Base-by-base conservation (phyloP, 176 grass and related monocot genomes). In the Triticum timopheevii region DNA sequence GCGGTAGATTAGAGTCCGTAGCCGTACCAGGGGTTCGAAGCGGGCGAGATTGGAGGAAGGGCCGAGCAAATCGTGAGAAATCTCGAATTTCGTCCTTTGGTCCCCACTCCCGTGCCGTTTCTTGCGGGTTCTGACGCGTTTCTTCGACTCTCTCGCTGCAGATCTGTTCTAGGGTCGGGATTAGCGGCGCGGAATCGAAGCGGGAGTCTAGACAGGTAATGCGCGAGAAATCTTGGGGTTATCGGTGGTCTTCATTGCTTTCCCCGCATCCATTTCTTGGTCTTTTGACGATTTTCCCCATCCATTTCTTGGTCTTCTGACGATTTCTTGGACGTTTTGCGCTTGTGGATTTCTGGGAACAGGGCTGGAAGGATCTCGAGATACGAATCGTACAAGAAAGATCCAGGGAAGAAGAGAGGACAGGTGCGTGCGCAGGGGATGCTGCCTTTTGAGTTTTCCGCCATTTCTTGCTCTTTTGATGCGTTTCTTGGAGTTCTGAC, bases 41-140 rank as follows among this genome's bases (percentile, higher is more conserved):
- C 69, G 62, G 81, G 81, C 47, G 4, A 27, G 85, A 62, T 61
- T 34, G 28, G 68, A 67, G 13, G 36, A 39, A 65, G 22, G 12
- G 2, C 22, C 4, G 69, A 76, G 36, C 69, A 76, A 87, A 80
- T 75, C 25, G 85, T 81, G 85, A 85, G 17, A 40, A 77, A 50
- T 77, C 62, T 80, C 22, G 3, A 67, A 7, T 77, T 67, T 67
- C 33, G 4, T 62, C 15, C 13, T 17, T 49, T 76, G 8, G 13
- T 19, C 20, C 59, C 1, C 59, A 23, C 52, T 85, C 36, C 13
- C 13, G 50, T 13, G 40, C 25, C 72, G 25, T 76, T 65, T 45
- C 82, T 24, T 8, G 19, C 19, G 56, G 17, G 25, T 50, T 50
- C 44, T 84, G 72, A 84, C 11, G 25, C 28, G 25, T 65, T 33